These are phyloP conservation scores for Lagenaria siceraria DNA, from an alignment of 306 rosid genomes.

Conservation along the genomic window DNA sequence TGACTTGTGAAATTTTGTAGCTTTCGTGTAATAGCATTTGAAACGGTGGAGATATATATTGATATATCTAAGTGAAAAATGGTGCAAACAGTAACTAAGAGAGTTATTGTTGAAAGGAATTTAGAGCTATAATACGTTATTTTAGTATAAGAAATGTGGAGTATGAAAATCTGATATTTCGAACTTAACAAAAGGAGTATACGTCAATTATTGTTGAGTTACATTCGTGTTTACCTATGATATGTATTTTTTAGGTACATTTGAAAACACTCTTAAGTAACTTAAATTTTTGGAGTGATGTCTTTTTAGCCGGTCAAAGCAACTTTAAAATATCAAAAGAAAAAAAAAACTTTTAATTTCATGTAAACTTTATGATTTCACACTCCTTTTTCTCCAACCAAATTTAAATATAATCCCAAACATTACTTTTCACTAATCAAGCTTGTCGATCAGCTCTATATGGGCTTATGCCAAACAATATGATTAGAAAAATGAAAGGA, in stretches of 20 bases:
- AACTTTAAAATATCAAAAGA: neutral
- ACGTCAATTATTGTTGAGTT: no score
- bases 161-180: no score
- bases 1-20: neutral
- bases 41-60: no score
- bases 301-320: neutral
- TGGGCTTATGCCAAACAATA: slow-evolving; percentile 1
- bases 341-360: neutral
- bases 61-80: no score
- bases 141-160: no score
- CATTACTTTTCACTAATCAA: neutral
- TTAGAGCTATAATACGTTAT: no score
- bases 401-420: neutral
- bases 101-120: no score
- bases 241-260: no score
- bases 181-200: no score
- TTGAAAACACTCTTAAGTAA: neutral
- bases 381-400: neutral
- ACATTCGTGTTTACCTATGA: no score
- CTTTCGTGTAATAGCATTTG: neutral
- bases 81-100: no score
- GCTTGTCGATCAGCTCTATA: neutral
- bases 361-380: neutral
- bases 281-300: rapidly evolving
- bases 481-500: neutral